A percentile compares a stretch with the other conserved stretches of the same genome.
Conservation (phyloP, 2,329 filamentous ascomycete species). For the Cyclaneusma minus region DNA sequence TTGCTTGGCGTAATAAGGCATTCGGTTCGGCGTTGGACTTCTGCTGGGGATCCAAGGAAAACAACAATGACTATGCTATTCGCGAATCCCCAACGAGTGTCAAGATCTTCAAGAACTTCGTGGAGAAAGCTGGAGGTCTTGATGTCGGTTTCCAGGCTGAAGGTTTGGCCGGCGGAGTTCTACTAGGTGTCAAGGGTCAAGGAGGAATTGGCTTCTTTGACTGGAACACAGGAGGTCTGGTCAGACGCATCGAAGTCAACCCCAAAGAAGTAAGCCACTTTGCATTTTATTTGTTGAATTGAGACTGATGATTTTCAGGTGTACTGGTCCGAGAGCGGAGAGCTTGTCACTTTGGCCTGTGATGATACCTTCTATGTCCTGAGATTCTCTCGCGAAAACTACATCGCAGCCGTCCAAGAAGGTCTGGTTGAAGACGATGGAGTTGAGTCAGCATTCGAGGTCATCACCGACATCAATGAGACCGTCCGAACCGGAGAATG, state of each 20-base stretch:
- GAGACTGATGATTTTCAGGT: conserved; percentile 33
- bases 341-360: conserved; percentile 82
- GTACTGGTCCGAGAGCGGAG: conserved; percentile 95
- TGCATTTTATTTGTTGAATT: neutral
- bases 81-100: conserved; percentile 87
- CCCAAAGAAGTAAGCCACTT: conserved; percentile 28
- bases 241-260: conserved; percentile 78
- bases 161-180: conserved; percentile 71
- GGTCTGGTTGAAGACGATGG: conserved; percentile 80
- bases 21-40: conserved; percentile 95
- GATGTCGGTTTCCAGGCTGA: conserved; percentile 95
- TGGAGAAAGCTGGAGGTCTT: conserved; percentile 74
- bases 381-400: conserved; percentile 79
- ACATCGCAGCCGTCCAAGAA: conserved; percentile 65
- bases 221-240: conserved; percentile 79
- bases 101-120: conserved; percentile 96
- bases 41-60: conserved; percentile 91
- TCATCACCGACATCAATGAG: conserved; percentile 91
- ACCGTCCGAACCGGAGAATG: conserved; percentile 89
- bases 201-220: conserved; percentile 94
- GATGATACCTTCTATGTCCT: conserved; percentile 93
- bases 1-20: conserved; percentile 93
- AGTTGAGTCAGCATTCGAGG: conserved; percentile 89
- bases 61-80: conserved; percentile 97
- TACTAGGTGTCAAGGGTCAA: conserved; percentile 88